Evolutionary conservation across 2,329 filamentous ascomycete genomes (phyloP), one percentile per base, ranked within the genome.

Genomic region (Zarea fungicola): DNA sequence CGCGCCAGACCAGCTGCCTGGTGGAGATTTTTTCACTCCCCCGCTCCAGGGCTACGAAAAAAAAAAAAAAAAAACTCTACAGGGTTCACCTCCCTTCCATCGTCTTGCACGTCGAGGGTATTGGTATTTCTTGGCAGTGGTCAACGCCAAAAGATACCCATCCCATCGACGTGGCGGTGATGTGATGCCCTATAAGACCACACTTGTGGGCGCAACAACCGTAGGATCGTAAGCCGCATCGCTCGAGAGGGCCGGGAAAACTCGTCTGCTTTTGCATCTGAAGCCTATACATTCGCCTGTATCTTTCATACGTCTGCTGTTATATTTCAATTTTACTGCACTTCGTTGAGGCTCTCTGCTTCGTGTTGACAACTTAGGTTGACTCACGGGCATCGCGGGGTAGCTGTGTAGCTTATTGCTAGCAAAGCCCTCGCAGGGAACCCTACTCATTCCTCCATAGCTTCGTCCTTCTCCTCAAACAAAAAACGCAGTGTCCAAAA

Each of bases 71-170:
- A 34, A 11, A 14, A 41, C 40, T 49, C 48, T 19, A 40, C 26
- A 32, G n/a, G 48, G 40, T 49, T 49, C 48, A 49, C 48, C 48
- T 49, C 32, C 41, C 41, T 49, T 49, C 48, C 48, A 49, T 49
- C 14, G 13, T 22, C 26, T n/a, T 19, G 28, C 19, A n/a, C 37
- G 23, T 34, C 45, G 25, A 25, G 26, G 6, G 14, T 40, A 5
- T 7, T 26, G 36, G 36, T 48, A 42, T 28, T 14, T n/a, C 42
- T 41, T 42, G 4, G 28, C 22, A 19, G 10, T 4, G n/a, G 3
- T n/a, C 21, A 6, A 25, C 23, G 19, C n/a, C n/a, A 19, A 16
- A 35, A 48, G 22, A 31, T 48, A 48, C 45, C 22, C 26, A n/a
- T 2, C 3, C 7, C 7, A 21, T 35, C 21, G 13, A 42, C 28